Base-by-base conservation (phyloP, 441 rosid species). In the Bocquillonia castaneifolia region DNA sequence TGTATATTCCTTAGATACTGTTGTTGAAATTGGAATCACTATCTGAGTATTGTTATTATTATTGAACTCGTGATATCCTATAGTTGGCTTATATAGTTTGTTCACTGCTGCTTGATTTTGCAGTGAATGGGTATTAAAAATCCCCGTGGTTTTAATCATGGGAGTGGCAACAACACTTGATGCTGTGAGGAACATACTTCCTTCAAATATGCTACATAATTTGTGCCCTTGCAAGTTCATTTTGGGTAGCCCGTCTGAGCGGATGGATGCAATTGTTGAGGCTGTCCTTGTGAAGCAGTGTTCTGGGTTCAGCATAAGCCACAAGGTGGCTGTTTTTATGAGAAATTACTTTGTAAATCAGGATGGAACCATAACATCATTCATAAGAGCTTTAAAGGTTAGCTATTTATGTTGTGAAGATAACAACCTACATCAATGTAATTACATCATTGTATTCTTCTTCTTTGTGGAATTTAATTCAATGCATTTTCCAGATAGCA, bases 161-260 rank as follows among this genome's bases (percentile, higher is more conserved):
- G 97, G 99, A 45, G 91, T 89, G 69, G 85, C 99, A 69, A 94
- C 97, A 64, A 88, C 92, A 51, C 83, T 82, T 72, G 96, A 90
- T 79, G 83, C 88, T 37, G 84, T 80, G 51, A 84, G 82, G 82
- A 83, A 72, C 64, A 78, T 84, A 67, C 88, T 94, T 67, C 78
- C 86, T 62, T 84, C 85, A 68, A 83, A 76, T 56, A 85, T 87
- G 7, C 82, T 90, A 52, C 97, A 85, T 76, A 76, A 75, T 74
- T 73, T 94, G 77, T 74, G 79, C 72, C 87, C 92, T 75, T 77
- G 63, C 66, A 86, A 71, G 74, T 94, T 94, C 84, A 82, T 80
- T 77, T 77, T 94, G 74, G 87, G 89, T 71, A 82, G 88, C 57
- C 92, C 94, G 18, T 78, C 78, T 1, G 96, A 93, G 81, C 85